Conservation (phyloP, 2,329 filamentous ascomycete genomes). For the Xylaria sp. region DNA sequence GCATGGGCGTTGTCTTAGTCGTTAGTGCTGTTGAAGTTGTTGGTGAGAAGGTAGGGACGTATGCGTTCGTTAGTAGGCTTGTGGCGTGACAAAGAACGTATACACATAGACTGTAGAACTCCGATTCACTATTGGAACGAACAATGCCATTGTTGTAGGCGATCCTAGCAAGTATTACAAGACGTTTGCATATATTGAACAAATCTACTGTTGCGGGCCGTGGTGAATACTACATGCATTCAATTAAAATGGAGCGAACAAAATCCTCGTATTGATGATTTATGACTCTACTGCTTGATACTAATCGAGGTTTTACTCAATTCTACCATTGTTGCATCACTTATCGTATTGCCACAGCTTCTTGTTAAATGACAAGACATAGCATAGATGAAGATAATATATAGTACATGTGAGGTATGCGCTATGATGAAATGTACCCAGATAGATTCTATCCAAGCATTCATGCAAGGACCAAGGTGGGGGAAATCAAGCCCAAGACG, state of each 20-base stretch:
- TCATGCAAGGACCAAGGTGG: conserved; percentile 14
- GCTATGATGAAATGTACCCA: neutral
- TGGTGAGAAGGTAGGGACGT: neutral
- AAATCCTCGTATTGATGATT: too few relatives aligned
- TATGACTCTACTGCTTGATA: too few relatives aligned
- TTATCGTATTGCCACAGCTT: too few relatives aligned
- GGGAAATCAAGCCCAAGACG: neutral
- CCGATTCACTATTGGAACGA: neutral
- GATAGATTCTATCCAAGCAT: neutral
- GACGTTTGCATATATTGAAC: neutral
- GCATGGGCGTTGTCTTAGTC: neutral
- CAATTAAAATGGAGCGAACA: neutral
- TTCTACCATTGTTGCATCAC: too few relatives aligned
- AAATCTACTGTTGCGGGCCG: neutral
- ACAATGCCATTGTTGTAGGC: neutral
- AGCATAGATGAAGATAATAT: too few relatives aligned
- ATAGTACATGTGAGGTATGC: too few relatives aligned
- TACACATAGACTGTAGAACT: neutral
- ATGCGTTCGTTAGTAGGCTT: neutral
- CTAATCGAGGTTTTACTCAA: too few relatives aligned
- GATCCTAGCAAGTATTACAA: neutral
- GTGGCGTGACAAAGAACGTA: neutral
- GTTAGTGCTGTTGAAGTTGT: neutral
- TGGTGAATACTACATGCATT: neutral
- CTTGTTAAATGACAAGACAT: too few relatives aligned